Conservation (phyloP, 768 basidiomycete genomes). For the Goffeauzyma gilvescens region DNA sequence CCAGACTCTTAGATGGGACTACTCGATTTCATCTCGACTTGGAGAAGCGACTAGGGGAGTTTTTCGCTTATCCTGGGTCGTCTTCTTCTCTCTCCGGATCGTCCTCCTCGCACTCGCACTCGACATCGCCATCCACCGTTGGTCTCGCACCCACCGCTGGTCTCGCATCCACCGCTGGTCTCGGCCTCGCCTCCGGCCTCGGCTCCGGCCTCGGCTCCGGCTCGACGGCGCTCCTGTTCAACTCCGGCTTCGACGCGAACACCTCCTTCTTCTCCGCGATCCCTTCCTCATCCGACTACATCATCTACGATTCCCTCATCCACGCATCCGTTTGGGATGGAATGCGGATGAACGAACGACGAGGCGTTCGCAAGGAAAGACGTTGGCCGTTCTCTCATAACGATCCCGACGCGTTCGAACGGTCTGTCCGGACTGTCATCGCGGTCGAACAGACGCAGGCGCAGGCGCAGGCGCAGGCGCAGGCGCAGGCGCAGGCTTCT, state of each 20-base stretch:
- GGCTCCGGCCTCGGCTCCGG: conserved; percentile 81
- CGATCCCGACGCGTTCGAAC: conserved; percentile 39
- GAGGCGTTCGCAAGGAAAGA: conserved; percentile 25
- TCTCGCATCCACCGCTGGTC: conserved; percentile 63
- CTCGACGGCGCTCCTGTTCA: conserved; percentile 68
- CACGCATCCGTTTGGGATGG: conserved; percentile 87
- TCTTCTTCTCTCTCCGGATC: background rate
- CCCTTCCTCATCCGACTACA: conserved; percentile 55
- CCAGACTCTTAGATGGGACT: conserved; percentile 62
- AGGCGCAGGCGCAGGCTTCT: background rate
- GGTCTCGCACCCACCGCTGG: conserved; percentile 84
- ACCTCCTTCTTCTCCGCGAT: conserved; percentile 64
- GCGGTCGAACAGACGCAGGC: background rate
- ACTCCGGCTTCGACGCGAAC: conserved; percentile 85
- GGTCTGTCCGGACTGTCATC: conserved; percentile 36
- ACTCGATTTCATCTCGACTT: conserved; percentile 46
- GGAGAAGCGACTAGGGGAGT: conserved; percentile 47
- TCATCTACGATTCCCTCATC: conserved; percentile 69
- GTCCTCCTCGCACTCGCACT: background rate
- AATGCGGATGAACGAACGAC: conserved; percentile 40
- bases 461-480: conserved; percentile 32
- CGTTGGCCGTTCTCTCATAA: conserved; percentile 55
- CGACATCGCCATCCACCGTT: conserved; percentile 67
- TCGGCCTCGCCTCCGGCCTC: conserved; percentile 53
- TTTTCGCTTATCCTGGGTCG: conserved; percentile 43